Percentiles rank a stretch among this genome's conserved stretches.
phyloP scores from a whole-genome alignment of 1,284 basidiomycete genomes.

The Apiotrichum laibachii region DNA sequence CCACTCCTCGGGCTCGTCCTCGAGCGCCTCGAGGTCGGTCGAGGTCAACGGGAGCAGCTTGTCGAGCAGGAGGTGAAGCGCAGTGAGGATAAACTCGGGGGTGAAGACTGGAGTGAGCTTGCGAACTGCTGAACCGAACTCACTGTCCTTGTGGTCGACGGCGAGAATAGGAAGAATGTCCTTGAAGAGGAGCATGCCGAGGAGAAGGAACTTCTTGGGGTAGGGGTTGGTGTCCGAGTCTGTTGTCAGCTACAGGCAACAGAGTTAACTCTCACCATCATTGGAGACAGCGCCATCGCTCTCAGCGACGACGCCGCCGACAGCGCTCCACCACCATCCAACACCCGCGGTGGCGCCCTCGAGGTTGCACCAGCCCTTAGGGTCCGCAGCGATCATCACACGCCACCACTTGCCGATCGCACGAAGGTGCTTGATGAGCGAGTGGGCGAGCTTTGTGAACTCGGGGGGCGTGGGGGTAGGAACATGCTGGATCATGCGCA shows the following conservation, averaged over 20 bases:
- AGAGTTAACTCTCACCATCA: conserved; percentile 38
- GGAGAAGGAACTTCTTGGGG: conserved; percentile 65
- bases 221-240: conserved; percentile 40
- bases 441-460: conserved; percentile 29
- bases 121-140: conserved; percentile 15
- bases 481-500: conserved; percentile 30
- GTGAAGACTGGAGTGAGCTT: conserved; percentile 60
- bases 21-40: conserved; percentile 72
- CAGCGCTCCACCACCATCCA: conserved; percentile 52
- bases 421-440: conserved; percentile 46
- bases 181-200: conserved; percentile 83
- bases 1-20: conserved; percentile 86
- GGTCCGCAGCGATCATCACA: conserved; percentile 46
- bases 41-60: conserved; percentile 78
- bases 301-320: conserved; percentile 46
- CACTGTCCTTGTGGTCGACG: conserved; percentile 44
- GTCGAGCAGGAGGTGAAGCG: conserved; percentile 72
- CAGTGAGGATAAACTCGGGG: conserved; percentile 69
- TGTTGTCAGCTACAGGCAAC: conserved; percentile 11
- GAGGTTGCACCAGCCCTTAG: conserved; percentile 47
- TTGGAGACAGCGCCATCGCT: conserved; percentile 45
- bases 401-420: conserved; percentile 51
- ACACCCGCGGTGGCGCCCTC: conserved; percentile 42
- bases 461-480: conserved; percentile 18
- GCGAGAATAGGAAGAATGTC: conserved; percentile 56